Evolutionary conservation across 257 asterid species (phyloP), one percentile per base, ranked within the genome.

Genomic region (Primulina huaijiensis): DNA sequence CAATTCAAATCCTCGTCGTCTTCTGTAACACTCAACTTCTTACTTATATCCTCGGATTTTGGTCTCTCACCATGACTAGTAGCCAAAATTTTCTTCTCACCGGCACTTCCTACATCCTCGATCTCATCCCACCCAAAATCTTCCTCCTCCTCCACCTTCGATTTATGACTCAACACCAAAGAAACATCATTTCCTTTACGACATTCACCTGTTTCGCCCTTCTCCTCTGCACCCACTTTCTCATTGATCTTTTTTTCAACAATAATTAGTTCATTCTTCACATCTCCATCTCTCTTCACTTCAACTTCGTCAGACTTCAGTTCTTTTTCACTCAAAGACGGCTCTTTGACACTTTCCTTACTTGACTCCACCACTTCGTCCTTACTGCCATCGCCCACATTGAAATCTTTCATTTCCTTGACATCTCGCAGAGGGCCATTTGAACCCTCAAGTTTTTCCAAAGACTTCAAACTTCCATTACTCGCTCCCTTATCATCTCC

Each of bases 41-140:
- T 81, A 67, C 80, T 78, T 66, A 78, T 46, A 62, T 83, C 81
- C 81, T 56, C 38, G 33, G 63, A 35, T 14, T 40, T 77, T 10
- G 78, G 76, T 70, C 80, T 86, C 77, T 71, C 72, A 71, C 76
- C 83, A 56, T 62, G 78, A 74, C 69, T 57, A 27, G 73, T 25
- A 9, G 69, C 59, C 0, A 69, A 57, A 33, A 64, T 21, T 75
- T 75, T 84, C 73, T 76, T 84, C 83, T 90, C 97, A 59, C 87
- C 95, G 37, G 72, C 89, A 70, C 94, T 80, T 40, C 86, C 95
- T 60, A 77, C 74, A 62, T 90, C 92, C 75, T 78, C 96, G 65
- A 92, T 88, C 77, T 92, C 98, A 55, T 87, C 98, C 98, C 98
- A 92, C 33, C 81, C 96, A 74, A 90, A 25, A 60, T 87, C 98